Conservation (phyloP, 768 basidiomycete species). For the Hypsizygus marmoreus region DNA sequence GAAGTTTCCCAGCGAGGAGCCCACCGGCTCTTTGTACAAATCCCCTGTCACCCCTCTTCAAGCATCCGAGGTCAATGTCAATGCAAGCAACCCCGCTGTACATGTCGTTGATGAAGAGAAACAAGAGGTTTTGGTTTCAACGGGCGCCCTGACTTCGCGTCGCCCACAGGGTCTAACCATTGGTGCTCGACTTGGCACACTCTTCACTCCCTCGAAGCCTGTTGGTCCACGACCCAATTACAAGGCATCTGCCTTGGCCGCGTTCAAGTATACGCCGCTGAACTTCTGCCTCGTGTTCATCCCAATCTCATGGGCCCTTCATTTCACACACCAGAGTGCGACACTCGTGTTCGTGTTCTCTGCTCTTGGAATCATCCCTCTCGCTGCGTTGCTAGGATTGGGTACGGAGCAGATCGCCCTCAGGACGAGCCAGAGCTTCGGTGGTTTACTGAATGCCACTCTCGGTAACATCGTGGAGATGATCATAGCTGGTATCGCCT, state of each 20-base stretch:
- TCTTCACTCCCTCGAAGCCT: constrained; percentile 33
- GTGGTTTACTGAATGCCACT: constrained; percentile 55
- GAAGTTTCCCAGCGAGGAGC: constrained; percentile 8
- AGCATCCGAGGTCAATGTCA: constrained; percentile 10
- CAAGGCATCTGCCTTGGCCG: constrained; percentile 30
- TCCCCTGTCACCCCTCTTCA: constrained; percentile 10
- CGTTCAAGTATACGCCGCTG: constrained; percentile 34
- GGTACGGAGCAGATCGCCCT: constrained; percentile 56
- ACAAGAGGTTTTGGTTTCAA: constrained; percentile 11
- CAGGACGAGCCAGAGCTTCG: constrained; percentile 48
- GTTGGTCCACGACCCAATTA: constrained; percentile 39
- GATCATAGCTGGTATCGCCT: constrained; percentile 49
- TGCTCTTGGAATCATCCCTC: constrained; percentile 50
- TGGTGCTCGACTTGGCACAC: constrained; percentile 25
- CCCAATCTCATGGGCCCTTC: constrained; percentile 51
- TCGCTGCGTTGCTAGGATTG: constrained; percentile 51
- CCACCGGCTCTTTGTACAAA: neutral
- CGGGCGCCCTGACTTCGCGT: neutral
- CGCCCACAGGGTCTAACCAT: constrained; percentile 6
- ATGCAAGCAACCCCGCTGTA: constrained; percentile 7
- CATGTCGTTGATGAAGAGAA: constrained; percentile 21
- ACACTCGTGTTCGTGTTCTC: constrained; percentile 51
- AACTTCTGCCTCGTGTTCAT: constrained; percentile 52
- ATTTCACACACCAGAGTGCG: constrained; percentile 44
- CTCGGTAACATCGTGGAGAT: constrained; percentile 56